These are phyloP conservation scores for Xylaria bambusicola DNA, from an alignment of 495 filamentous ascomycete genomes.

Conservation along the genomic window DNA sequence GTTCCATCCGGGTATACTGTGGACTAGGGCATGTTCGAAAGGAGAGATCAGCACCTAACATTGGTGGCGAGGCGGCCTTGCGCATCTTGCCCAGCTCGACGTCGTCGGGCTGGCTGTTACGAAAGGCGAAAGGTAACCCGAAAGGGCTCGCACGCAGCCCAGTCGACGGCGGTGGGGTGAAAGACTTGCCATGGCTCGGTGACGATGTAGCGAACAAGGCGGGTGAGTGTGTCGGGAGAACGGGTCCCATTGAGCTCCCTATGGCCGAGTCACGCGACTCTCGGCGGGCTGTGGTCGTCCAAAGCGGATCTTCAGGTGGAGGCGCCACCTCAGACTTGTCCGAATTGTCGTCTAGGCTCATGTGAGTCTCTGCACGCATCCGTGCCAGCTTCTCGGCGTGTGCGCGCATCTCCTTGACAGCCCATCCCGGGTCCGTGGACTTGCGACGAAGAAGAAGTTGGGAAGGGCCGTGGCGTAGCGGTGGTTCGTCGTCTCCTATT, in stretches of 20 bases:
- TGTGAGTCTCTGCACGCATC: constrained; percentile 18
- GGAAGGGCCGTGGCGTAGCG: constrained; percentile 37
- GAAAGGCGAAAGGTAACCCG: constrained; percentile 36
- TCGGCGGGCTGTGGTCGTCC: constrained; percentile 36
- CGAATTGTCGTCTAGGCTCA: constrained; percentile 37
- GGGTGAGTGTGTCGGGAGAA: constrained; percentile 41
- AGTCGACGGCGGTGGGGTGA: constrained; percentile 27
- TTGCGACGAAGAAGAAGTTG: constrained; percentile 43
- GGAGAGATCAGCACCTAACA: constrained; percentile 75
- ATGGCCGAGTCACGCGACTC: constrained; percentile 39
- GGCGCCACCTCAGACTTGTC: constrained; percentile 47
- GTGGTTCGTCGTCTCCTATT: constrained; percentile 32
- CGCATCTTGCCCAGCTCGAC: constrained; percentile 37
- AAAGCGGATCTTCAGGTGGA: constrained; percentile 46
- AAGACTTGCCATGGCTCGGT: constrained; percentile 19
- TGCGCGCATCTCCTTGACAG: constrained; percentile 54
- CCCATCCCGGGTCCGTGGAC: constrained; percentile 52
- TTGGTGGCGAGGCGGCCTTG: constrained; percentile 68
- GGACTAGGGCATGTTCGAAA: constrained; percentile 80
- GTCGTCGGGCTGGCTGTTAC: constrained; percentile 26
- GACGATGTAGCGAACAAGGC: constrained; percentile 25
- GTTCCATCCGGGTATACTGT: constrained; percentile 75
- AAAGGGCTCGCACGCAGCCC: constrained; percentile 34
- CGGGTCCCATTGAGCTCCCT: constrained; percentile 42
- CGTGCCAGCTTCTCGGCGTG: constrained; percentile 40